phyloP scores from a whole-genome alignment of 208 protist genomes.

The Trypanosoma scelopori region DNA sequence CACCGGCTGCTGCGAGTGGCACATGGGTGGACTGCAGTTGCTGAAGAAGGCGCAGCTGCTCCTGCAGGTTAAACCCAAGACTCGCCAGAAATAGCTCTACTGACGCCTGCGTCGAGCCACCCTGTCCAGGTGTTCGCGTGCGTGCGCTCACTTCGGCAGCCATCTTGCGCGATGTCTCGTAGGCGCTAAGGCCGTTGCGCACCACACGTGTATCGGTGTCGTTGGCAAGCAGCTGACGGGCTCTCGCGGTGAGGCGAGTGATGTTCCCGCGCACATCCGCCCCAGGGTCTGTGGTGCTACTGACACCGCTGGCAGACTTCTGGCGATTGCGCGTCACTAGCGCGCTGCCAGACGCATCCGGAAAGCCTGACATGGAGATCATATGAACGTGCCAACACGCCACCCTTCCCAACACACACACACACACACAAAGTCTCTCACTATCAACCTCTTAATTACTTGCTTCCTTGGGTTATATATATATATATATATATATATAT shows the following conservation, averaged over 20 bases:
- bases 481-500: no score
- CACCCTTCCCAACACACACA: background rate
- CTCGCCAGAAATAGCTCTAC: constrained; percentile 85
- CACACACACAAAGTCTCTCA: no score
- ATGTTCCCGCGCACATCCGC: constrained; percentile 68
- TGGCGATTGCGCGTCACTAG: constrained; percentile 14
- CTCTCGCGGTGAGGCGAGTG: constrained; percentile 64
- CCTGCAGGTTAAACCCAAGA: constrained; percentile 76
- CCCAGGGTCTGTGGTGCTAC: background rate
- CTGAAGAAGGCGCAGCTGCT: constrained; percentile 80
- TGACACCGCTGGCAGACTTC: background rate
- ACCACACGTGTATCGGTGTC: constrained; percentile 50
- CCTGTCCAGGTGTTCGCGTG: constrained; percentile 5
- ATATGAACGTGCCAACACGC: background rate
- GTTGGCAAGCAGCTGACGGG: constrained; percentile 52
- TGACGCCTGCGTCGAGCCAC: constrained; percentile 47
- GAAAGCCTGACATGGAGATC: constrained; percentile 20
- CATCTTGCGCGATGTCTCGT: constrained; percentile 54
- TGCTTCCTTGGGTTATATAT: background rate
- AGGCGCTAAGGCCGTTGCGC: constrained; percentile 63
- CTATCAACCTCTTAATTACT: background rate
- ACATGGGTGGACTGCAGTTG: constrained; percentile 58
- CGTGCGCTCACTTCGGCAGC: constrained; percentile 30
- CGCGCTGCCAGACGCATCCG: constrained; percentile 10
- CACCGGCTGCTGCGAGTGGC: constrained; percentile 33